Conservation (phyloP, 1,139 yeast species). For the Geotrichum australiense region DNA sequence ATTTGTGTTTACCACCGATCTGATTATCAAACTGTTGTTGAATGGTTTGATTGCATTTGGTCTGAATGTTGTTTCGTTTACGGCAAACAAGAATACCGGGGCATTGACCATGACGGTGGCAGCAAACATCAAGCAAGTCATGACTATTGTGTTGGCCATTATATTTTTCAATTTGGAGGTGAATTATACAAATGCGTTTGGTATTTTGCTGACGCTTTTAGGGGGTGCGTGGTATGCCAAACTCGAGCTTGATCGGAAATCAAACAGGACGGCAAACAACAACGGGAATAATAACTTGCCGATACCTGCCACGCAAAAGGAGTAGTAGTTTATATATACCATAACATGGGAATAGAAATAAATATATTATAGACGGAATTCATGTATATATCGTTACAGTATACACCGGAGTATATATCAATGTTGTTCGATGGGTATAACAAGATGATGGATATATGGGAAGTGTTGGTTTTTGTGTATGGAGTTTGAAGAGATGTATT, state of each 20-base stretch:
- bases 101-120: conserved; percentile 29
- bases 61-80: conserved; percentile 26
- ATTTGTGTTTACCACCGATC: conserved; percentile 17
- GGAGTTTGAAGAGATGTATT: too few species aligned
- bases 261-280: conserved; percentile 1
- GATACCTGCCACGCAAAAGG: conserved; percentile 7
- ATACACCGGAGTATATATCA: too few species aligned
- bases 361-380: too few species aligned
- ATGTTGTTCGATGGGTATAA: too few species aligned
- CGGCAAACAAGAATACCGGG: conserved; percentile 27
- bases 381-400: too few species aligned
- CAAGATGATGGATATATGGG: too few species aligned
- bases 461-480: too few species aligned
- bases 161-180: conserved; percentile 24
- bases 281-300: conserved; percentile 4
- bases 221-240: conserved; percentile 31
- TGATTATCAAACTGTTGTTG: conserved; percentile 22
- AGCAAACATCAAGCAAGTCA: conserved; percentile 26
- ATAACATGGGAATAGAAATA: too few species aligned
- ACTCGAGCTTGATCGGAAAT: conserved; percentile 20
- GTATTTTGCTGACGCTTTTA: conserved; percentile 24
- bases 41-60: conserved; percentile 28
- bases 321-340: not conserved
- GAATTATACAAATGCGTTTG: conserved; percentile 23
- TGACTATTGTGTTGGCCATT: conserved; percentile 26